Evolutionary conservation across 495 filamentous ascomycete genomes (phyloP).

Genomic region (Penicillium cataractarum): DNA sequence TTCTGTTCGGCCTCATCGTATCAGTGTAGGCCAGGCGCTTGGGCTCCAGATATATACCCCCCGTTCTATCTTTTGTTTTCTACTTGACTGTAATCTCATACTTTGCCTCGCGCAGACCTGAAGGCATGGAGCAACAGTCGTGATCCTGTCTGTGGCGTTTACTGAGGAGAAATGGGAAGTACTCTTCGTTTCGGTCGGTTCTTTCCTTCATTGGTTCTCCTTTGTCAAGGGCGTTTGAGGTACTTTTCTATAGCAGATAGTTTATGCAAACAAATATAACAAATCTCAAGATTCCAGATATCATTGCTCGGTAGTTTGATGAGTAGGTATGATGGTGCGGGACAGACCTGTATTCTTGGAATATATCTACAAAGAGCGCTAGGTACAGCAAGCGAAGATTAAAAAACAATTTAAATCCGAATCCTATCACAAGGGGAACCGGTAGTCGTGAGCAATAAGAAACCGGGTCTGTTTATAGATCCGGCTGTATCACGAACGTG

Average conservation of each 20-base stretch:
- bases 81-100: background rate
- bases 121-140: background rate
- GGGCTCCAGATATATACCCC: conserved; percentile 20
- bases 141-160: background rate
- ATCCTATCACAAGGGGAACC: background rate
- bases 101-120: background rate
- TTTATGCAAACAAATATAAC: background rate
- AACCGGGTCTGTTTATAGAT: background rate
- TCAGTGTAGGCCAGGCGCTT: conserved; percentile 16
- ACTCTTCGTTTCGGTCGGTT: background rate
- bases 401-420: background rate
- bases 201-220: background rate
- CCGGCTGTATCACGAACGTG: background rate
- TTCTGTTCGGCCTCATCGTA: conserved; percentile 1
- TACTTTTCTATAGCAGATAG: background rate
- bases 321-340: background rate
- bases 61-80: background rate
- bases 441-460: background rate
- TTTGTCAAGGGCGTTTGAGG: background rate
- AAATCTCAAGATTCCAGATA: background rate
- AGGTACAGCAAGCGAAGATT: conserved; percentile 25
- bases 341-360: conserved; percentile 20
- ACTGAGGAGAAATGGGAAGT: background rate
- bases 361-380: conserved; percentile 32
- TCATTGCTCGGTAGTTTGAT: background rate